Conservation (phyloP, 2,329 filamentous ascomycete species). For the Pseudogymnoascus sp. region DNA sequence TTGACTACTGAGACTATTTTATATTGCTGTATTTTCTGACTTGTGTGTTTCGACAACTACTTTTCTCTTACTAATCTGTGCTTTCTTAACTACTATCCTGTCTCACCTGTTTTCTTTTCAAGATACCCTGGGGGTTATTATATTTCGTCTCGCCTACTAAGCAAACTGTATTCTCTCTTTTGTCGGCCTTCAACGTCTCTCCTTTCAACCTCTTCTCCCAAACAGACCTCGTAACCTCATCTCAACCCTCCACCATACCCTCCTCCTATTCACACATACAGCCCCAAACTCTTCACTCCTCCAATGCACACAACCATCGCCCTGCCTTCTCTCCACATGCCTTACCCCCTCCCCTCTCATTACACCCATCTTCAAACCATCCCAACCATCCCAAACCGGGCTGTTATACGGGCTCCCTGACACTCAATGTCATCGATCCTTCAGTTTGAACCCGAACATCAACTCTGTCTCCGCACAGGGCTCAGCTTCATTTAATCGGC, state of each 20-base stretch:
- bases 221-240: not conserved
- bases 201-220: slow-evolving; percentile 2
- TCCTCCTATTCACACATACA: not conserved
- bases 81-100: not conserved
- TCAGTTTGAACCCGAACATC: not conserved
- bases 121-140: not conserved
- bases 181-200: not conserved
- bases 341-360: not conserved
- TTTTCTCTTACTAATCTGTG: not conserved
- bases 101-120: not conserved
- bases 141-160: not conserved
- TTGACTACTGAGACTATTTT: not conserved
- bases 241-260: not conserved
- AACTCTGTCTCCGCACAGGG: not conserved
- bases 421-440: not conserved
- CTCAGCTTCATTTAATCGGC: slow-evolving; percentile 9
- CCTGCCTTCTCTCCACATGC: not conserved
- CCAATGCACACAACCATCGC: not conserved
- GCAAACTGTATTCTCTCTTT: not conserved
- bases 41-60: not conserved
- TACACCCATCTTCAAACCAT: too few species aligned
- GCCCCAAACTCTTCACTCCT: not conserved
- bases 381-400: not conserved
- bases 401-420: not conserved
- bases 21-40: not conserved